Evolutionary conservation across 2,329 filamentous ascomycete species (phyloP).

Genomic region (Fusarium sacchari): DNA sequence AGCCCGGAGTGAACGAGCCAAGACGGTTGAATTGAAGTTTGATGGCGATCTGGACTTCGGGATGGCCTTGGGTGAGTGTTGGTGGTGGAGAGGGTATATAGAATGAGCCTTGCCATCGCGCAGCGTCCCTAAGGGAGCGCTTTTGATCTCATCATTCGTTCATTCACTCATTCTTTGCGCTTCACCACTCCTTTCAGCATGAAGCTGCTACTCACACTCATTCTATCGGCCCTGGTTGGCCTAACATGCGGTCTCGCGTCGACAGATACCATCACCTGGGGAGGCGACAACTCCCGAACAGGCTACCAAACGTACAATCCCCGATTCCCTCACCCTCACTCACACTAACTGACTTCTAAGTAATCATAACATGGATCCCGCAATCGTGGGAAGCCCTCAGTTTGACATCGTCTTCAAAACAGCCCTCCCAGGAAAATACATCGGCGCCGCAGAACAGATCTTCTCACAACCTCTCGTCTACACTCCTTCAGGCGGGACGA

Average conservation of each 20-base stretch:
- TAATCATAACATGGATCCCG: conserved; percentile 72
- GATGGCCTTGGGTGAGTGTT: background rate
- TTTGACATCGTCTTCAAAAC: conserved; percentile 67
- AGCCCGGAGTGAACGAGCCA: background rate
- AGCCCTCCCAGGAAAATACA: conserved; percentile 62
- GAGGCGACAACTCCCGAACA: conserved; percentile 63
- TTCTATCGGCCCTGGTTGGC: conserved; percentile 48
- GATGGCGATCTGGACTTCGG: background rate
- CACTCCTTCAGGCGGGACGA: conserved; percentile 57
- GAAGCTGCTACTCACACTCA: conserved; percentile 42
- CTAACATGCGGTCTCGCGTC: conserved; percentile 50
- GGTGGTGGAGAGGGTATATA: conserved; percentile 16
- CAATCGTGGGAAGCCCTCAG: conserved; percentile 62
- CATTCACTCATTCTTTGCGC: conserved; percentile 7
- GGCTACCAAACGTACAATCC: conserved; percentile 61
- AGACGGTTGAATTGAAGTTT: background rate
- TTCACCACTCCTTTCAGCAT: conserved; percentile 22
- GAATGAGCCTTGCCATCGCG: background rate
- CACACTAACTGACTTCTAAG: conserved; percentile 8
- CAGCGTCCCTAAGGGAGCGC: background rate
- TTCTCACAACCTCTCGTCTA: conserved; percentile 61
- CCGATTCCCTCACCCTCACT: conserved; percentile 21
- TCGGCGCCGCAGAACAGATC: conserved; percentile 60
- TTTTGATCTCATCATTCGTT: background rate
- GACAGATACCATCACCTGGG: conserved; percentile 70